Evolutionary conservation across 2,329 filamentous ascomycete species (phyloP), one percentile per base, ranked within the genome.

Genomic region (Sporothrix protearum): DNA sequence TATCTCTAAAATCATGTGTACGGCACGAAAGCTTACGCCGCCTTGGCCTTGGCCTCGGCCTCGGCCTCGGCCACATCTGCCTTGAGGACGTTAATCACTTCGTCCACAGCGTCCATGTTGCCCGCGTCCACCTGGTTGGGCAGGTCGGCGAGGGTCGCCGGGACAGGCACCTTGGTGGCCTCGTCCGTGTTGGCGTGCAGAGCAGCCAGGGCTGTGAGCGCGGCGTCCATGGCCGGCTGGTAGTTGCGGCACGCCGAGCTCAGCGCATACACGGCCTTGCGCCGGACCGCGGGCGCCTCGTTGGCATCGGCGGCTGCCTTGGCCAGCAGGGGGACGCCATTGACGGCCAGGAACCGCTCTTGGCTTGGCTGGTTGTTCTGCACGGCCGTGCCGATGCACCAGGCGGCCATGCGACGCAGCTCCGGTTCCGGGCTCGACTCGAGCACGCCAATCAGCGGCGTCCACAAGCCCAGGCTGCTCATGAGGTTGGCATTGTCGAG

Each of bases 401-500:
- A 97, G n/a, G 94, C 94, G 2, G 95, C 94, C 87, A 93, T 94
- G 77, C 85, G 89, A 75, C 94, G 86, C 77, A 97, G 84, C 74
- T 96, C 92, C 6, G 85, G 79, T 78, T 96, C 91, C 12, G 87
- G 84, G 77, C 90, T 86, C 8, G 68, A 47, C 67, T 85, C 84
- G 16, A 99, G 84, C 74, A 91, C 88, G 9, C 85, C 81, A 12
- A 97, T 83, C 51, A 99, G 84, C 10, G 93, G 93, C 12, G 87
- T 86, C 96, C 96, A 99, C 42, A 98, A 85, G 7, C 87, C 86
- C 25, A 97, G 83, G 36, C 87, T 87, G 75, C 89, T 89, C 76
- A 99, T 87, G 82, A 97, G 96, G 84, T 98, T 99, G 72, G 96
- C 95, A 80, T 99, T 99, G 85, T 99, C 96, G 76, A 98, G 89